Evolutionary conservation across 345 rosid species (phyloP).

Genomic region (Melaleuca quinquenervia): DNA sequence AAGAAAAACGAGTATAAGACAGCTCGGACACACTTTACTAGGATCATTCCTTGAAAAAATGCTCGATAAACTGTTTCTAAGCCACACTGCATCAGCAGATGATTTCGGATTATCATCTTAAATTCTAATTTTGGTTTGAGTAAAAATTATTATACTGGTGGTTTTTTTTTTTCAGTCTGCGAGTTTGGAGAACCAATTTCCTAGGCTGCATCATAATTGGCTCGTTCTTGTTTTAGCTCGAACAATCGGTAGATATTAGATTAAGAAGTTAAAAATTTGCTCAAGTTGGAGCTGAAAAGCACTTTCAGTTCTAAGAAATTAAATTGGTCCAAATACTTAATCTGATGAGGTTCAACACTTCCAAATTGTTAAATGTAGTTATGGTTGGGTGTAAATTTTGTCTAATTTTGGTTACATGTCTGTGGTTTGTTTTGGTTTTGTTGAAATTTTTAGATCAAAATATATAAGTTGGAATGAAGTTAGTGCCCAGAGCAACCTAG

Average conservation of each 20-base stretch:
- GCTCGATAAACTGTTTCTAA: neutral
- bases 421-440: neutral
- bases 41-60: neutral
- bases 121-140: neutral
- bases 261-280: neutral
- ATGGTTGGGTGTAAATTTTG: neutral
- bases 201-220: neutral
- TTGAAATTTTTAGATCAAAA: neutral
- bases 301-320: neutral
- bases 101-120: neutral
- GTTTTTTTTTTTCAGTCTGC: neutral
- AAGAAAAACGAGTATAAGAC: neutral
- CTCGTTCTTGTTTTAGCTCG: neutral
- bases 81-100: neutral
- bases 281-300: neutral
- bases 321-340: neutral
- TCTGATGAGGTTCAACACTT: neutral
- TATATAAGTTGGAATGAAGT: neutral
- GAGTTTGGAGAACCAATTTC: neutral
- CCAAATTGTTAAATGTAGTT: neutral
- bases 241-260: neutral
- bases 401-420: neutral
- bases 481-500: neutral
- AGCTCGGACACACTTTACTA: neutral
- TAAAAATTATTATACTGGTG: neutral